These are phyloP conservation scores for Cyclocybe cylindracea DNA, from an alignment of 768 basidiomycete genomes.

Conservation along the genomic window DNA sequence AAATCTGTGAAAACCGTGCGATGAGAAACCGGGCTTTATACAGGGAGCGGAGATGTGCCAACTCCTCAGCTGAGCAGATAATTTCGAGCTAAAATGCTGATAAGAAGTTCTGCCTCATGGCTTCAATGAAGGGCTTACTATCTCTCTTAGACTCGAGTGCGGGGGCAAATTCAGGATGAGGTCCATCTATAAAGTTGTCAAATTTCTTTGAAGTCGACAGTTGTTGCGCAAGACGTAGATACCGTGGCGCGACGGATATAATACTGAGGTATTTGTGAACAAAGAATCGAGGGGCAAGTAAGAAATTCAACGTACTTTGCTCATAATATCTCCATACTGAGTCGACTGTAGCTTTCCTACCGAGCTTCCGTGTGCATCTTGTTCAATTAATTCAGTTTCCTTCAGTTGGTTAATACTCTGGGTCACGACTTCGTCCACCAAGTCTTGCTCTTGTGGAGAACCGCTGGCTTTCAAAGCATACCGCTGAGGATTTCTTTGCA, in stretches of 20 bases:
- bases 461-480: conserved; percentile 66
- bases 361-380: conserved; percentile 29
- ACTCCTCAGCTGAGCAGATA: conserved; percentile 72
- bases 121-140: conserved; percentile 46
- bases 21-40: neutral
- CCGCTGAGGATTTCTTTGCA: conserved; percentile 79
- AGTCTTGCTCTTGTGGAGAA: conserved; percentile 66
- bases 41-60: conserved; percentile 8
- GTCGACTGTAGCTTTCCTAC: conserved; percentile 56
- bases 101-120: neutral
- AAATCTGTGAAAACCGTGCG: conserved; percentile 43
- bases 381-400: conserved; percentile 59
- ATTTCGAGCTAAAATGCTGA: conserved; percentile 53
- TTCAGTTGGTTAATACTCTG: conserved; percentile 63
- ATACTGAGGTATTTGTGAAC: conserved; percentile 46
- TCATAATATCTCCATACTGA: conserved; percentile 85
- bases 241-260: conserved; percentile 76
- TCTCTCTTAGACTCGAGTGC: conserved; percentile 58
- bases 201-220: neutral
- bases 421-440: conserved; percentile 73
- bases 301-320: conserved; percentile 53
- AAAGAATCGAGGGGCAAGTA: neutral
- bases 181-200: conserved; percentile 53
- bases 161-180: conserved; percentile 60
- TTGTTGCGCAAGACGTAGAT: conserved; percentile 1